Evolutionary conservation across 176 grass and related monocot genomes (phyloP).

Genomic region (Ananas comosus): DNA sequence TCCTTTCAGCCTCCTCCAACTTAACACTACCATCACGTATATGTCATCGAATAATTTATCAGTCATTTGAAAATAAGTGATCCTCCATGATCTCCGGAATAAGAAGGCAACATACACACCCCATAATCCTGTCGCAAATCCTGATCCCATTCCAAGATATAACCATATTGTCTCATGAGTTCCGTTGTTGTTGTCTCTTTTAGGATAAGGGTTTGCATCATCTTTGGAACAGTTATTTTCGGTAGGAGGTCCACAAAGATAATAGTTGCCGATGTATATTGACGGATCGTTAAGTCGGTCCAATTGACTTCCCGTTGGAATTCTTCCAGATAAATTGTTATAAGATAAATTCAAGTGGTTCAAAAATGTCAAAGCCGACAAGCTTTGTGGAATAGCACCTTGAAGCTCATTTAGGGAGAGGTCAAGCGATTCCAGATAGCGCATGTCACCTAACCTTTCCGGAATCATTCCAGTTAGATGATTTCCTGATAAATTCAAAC

Average conservation of each 20-base stretch:
- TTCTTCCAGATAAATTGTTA: slow-evolving; percentile 26
- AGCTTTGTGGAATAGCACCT: not conserved
- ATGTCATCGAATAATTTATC: not conserved
- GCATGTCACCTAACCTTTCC: not conserved
- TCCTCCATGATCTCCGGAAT: slow-evolving; percentile 9
- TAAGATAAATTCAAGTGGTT: slow-evolving; percentile 23
- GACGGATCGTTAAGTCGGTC: not conserved
- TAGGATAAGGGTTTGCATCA: not conserved
- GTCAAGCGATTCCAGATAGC: not conserved
- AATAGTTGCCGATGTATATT: slow-evolving; percentile 17
- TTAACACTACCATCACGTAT: not conserved
- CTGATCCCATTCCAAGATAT: not conserved
- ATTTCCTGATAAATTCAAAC: slow-evolving; percentile 16
- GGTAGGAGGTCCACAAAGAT: slow-evolving; percentile 23
- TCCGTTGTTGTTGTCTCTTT: not conserved
- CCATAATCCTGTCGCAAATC: slow-evolving; percentile 9
- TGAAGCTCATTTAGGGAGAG: not conserved
- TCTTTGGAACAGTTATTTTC: not conserved
- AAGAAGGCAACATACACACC: slow-evolving; percentile 3
- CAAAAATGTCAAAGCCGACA: not conserved
- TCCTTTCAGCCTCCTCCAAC: not conserved
- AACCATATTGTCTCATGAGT: not conserved
- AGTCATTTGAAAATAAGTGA: not conserved
- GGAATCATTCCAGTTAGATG: slow-evolving; percentile 16
- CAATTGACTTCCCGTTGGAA: slow-evolving; percentile 19